These are phyloP conservation scores for Inonotus hispidus DNA, from an alignment of 1,284 basidiomycete genomes.

Conservation along the genomic window DNA sequence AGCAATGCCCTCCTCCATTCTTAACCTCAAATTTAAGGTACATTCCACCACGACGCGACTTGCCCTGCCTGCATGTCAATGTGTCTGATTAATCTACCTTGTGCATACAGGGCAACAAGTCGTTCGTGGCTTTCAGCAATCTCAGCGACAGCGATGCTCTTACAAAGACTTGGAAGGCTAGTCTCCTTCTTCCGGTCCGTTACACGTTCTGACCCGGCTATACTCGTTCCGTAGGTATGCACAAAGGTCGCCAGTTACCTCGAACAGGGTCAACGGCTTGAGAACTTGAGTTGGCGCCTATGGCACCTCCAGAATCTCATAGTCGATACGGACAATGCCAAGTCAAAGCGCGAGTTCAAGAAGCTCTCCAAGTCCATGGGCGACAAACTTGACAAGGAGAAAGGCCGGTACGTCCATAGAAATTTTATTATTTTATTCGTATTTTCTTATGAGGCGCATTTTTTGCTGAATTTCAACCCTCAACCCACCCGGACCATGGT, in stretches of 20 bases:
- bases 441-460: background rate
- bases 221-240: conserved; percentile 50
- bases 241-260: conserved; percentile 81
- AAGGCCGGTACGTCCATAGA: conserved; percentile 57
- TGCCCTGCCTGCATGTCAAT: conserved; percentile 17
- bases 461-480: conserved; percentile 12
- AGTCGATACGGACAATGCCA: conserved; percentile 81
- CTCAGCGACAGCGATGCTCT: conserved; percentile 74
- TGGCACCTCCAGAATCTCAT: conserved; percentile 85
- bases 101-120: conserved; percentile 70
- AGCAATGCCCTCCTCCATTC: conserved; percentile 48
- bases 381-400: conserved; percentile 83
- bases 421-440: background rate
- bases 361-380: conserved; percentile 79
- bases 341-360: conserved; percentile 80
- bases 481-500: conserved; percentile 8
- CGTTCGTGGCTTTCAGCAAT: conserved; percentile 84
- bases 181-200: background rate
- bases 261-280: conserved; percentile 79
- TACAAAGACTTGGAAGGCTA: conserved; percentile 82
- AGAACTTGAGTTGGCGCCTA: conserved; percentile 82
- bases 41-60: background rate
- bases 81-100: conserved; percentile 23
- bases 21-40: conserved; percentile 84
- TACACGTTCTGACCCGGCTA: background rate